Evolutionary conservation across 495 filamentous ascomycete genomes (phyloP).

Genomic region (Endocarpon pusillum): DNA sequence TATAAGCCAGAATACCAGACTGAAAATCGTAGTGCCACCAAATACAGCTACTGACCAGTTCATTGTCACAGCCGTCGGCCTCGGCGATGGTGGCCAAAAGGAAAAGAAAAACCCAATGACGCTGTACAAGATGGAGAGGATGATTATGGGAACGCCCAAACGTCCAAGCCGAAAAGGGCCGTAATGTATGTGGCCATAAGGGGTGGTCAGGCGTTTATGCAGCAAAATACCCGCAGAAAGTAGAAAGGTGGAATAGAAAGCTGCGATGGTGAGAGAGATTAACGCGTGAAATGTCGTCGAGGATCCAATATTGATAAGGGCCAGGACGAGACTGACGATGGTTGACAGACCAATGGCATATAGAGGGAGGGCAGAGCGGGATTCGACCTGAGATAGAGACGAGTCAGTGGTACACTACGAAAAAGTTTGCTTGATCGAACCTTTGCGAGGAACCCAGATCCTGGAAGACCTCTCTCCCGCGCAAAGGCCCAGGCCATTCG

Average conservation of each 20-base stretch:
- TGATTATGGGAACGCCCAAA: constrained; percentile 31
- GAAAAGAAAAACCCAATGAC: constrained; percentile 33
- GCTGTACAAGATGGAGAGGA: constrained; percentile 22
- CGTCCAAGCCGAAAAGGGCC: constrained; percentile 32
- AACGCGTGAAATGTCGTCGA: constrained; percentile 28
- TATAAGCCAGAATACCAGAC: constrained; percentile 22
- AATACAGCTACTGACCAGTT: constrained; percentile 35
- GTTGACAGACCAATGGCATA: constrained; percentile 23
- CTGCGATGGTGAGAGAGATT: constrained; percentile 24
- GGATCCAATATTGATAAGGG: constrained; percentile 30
- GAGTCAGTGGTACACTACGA: constrained; percentile 1
- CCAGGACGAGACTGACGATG: constrained; percentile 19
- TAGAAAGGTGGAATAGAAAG: constrained; percentile 31
- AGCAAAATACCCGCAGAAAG: constrained; percentile 39
- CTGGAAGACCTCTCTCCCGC: constrained; percentile 34
- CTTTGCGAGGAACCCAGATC: constrained; percentile 23
- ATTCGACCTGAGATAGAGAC: constrained; percentile 17
- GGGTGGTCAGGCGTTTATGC: constrained; percentile 17
- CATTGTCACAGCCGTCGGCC: constrained; percentile 24
- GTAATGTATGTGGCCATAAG: constrained; percentile 20
- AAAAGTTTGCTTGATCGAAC: too few species aligned
- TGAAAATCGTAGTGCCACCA: constrained; percentile 21
- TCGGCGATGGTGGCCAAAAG: constrained; percentile 30
- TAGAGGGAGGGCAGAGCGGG: constrained; percentile 19
- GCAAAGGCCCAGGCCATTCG: constrained; percentile 39